Base-by-base conservation (phyloP, 2,329 filamentous ascomycete species). In the Incumbomyces delicatus region DNA sequence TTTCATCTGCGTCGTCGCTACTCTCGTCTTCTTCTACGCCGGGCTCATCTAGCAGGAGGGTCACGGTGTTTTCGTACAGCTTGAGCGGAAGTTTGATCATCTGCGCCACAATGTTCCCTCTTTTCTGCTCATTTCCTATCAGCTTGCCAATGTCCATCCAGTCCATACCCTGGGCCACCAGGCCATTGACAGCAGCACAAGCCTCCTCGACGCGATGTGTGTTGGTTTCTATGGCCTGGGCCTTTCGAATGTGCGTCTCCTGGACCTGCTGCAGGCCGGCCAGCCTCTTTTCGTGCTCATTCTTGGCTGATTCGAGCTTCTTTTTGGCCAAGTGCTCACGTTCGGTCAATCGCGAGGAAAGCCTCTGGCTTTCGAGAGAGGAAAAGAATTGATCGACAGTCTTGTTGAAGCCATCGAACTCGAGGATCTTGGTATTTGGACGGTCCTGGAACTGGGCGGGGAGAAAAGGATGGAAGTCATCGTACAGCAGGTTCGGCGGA, bases 341-440 rank as follows among this genome's bases (percentile, higher is more conserved):
- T 63, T 96, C 90, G 3, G 79, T 80, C 3, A 96, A 68, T 44
- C 81, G 77, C 1, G 87, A 94, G 63, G 94, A 85, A 1, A 96
- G 73, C 61, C 87, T 94, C 62, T 95, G 90, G 0, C 89, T 87
- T 66, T 98, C 92, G 20, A 96, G 78, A 0, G 90, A 96, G 0
- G 92, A 96, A 64, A 94, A 96, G 69, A 95, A 98, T 56, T 95
- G 87, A 61, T 98, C 92, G 0, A 95, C 88, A 0, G 88, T 92
- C 60, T 84, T 85, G 64, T 95, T 95, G 71, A 94, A 96, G 8
- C 81, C 84, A 6, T 87, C 76, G 54, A 89, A 88, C 45, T 86
- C 78, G 11, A 96, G 60, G 13, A 94, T 78, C 2, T 78, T 76
- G 18, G 82, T 76, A 0, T 73, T 68, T 0, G 79, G 69, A 47